These are phyloP conservation scores for Nannochloris sp. DNA, from an alignment of 139 green algal species.

Conservation along the genomic window DNA sequence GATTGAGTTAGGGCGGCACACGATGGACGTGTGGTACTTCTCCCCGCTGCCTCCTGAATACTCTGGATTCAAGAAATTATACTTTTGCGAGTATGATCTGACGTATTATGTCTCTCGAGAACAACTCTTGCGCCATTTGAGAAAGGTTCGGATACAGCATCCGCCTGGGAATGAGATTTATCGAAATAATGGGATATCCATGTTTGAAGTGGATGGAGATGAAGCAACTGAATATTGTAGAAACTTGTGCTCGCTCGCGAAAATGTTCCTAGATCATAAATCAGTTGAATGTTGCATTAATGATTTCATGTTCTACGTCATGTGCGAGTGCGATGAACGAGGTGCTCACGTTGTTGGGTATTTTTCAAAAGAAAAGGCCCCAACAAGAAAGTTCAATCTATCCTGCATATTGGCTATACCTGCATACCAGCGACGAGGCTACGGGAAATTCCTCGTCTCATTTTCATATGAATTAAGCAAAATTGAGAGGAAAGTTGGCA, in stretches of 20 bases:
- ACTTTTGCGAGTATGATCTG: slow-evolving; percentile 91
- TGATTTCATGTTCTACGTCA: slow-evolving; percentile 97
- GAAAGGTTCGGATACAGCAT: slow-evolving; percentile 74
- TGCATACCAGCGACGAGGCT: slow-evolving; percentile 92
- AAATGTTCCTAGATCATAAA: slow-evolving; percentile 99
- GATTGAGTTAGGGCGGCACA: slow-evolving; percentile 82
- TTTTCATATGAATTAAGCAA: slow-evolving; percentile 94
- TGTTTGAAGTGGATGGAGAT: slow-evolving; percentile 87
- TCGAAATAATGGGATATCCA: slow-evolving; percentile 62
- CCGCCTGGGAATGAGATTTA: slow-evolving; percentile 96
- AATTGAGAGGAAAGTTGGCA: slow-evolving; percentile 92
- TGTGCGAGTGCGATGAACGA: slow-evolving; percentile 87
- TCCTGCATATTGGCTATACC: slow-evolving; percentile 95
- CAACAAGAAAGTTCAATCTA: slow-evolving; percentile 81
- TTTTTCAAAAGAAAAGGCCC: slow-evolving; percentile 55
- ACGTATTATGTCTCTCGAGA: slow-evolving; percentile 51
- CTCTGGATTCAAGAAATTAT: slow-evolving; percentile 83
- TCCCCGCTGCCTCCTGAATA: slow-evolving; percentile 85
- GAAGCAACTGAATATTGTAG: slow-evolving; percentile 90
- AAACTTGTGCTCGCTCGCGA: slow-evolving; percentile 94
- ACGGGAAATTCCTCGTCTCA: slow-evolving; percentile 95
- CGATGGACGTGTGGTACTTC: slow-evolving; percentile 97
- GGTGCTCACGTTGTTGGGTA: slow-evolving; percentile 90
- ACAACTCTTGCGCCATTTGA: slow-evolving; percentile 80
- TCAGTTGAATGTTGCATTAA: slow-evolving; percentile 91